Evolutionary conservation across 768 basidiomycete species (phyloP).

Genomic region (Lentinula sp.): DNA sequence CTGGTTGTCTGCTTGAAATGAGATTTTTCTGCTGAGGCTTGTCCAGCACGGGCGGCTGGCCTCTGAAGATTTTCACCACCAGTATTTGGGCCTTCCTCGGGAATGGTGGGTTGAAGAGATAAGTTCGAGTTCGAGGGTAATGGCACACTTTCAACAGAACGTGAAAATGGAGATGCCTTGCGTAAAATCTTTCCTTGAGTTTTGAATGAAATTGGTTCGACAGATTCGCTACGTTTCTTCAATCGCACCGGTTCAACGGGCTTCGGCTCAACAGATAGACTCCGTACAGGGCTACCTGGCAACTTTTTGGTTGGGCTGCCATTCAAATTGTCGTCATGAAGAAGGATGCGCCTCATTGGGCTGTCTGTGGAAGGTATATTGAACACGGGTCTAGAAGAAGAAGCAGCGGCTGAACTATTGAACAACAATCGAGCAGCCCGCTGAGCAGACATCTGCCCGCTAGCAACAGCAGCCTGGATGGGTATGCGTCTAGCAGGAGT

Average conservation of each 20-base stretch:
- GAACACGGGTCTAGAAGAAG: slow-evolving; percentile 15
- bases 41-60: not conserved
- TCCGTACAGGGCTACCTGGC: slow-evolving; percentile 25
- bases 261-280: slow-evolving; percentile 29
- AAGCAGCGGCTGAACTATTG: slow-evolving; percentile 16
- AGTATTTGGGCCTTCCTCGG: slow-evolving; percentile 20
- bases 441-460: slow-evolving; percentile 44
- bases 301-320: slow-evolving; percentile 20
- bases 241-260: slow-evolving; percentile 1
- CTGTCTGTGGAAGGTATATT: slow-evolving; percentile 28
- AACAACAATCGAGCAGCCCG: slow-evolving; percentile 32
- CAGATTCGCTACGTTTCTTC: slow-evolving; percentile 8
- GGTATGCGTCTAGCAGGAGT: slow-evolving; percentile 66
- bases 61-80: slow-evolving; percentile 7
- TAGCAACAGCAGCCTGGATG: slow-evolving; percentile 42
- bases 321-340: slow-evolving; percentile 29
- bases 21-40: slow-evolving; percentile 27
- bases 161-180: not conserved
- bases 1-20: slow-evolving; percentile 47
- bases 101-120: slow-evolving; percentile 16
- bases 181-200: not conserved
- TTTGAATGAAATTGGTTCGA: slow-evolving; percentile 9
- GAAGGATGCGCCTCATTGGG: slow-evolving; percentile 33
- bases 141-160: not conserved
- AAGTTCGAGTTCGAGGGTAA: not conserved